Evolutionary conservation across 768 basidiomycete genomes (phyloP), one percentile per base, ranked within the genome.

Genomic region (Austroboletus festivus): DNA sequence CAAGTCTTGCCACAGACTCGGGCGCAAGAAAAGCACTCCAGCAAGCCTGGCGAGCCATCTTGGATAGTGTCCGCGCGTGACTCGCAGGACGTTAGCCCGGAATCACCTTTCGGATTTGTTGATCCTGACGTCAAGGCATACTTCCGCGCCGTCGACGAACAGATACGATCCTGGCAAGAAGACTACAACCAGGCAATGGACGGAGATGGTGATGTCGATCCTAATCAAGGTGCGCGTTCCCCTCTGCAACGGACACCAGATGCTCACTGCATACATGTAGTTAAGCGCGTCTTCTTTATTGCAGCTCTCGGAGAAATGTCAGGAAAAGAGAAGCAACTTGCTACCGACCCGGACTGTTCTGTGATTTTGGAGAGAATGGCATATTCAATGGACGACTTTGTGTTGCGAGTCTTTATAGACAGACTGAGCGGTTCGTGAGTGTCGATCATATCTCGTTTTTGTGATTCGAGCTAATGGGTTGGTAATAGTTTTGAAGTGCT

Each of bases 301-400:
- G 88, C 93, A 2, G 91, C 93, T 18, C 70, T 98, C 23, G 75
- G 77, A 16, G 91, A 96, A 59, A 87, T 96, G 80, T 75, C 76
- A 20, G 85, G 80, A 5, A 93, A 95, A 65, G 96, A 98, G 69
- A 85, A 86, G 44, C 83, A 87, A 51, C 80, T 96, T 11, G 84
- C 93, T 0, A 93, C 93, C 1, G 96, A 99, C 67, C 89, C 91
- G 5, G 93, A 98, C 51, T 94, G 92, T 60, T 93, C 94, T 1
- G 75, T 86, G 11, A 80, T 97, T 39, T 66, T 99, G 46, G 96
- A 99, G 67, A 77, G 94, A 55, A 85, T 98, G 78, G 63, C 83
- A 10, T 79, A 93, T 61, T 93, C 93, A 2, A 93, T 98, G 89
- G 93, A 96, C 62, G 93, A 97, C 67, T 94, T 93, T 68, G 86